Percentiles rank a stretch among this genome's conserved stretches.
Conservation (phyloP, 768 basidiomycete genomes). For the Lactarius sp. region DNA sequence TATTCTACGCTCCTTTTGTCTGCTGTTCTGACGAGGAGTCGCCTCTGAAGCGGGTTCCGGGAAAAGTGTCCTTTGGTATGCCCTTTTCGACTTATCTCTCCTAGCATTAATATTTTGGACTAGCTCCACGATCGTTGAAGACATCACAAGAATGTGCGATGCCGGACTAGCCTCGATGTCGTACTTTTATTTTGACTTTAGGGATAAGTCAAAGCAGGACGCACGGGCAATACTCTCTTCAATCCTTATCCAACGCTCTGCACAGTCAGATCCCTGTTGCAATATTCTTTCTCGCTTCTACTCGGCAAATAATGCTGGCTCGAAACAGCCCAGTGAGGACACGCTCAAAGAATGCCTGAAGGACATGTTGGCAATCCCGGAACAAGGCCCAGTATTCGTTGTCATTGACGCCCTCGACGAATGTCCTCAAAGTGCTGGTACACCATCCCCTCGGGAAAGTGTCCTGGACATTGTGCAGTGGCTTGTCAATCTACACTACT, state of each 20-base stretch:
- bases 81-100: too few species aligned
- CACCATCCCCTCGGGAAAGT: too few species aligned
- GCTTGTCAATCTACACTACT: too few species aligned
- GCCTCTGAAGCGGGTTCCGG: background rate
- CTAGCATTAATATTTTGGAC: too few species aligned
- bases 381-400: too few species aligned
- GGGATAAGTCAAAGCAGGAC: background rate
- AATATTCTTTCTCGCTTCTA: background rate
- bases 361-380: too few species aligned
- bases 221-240: background rate
- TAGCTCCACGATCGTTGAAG: background rate
- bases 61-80: background rate
- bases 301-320: background rate
- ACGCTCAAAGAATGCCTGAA: too few species aligned
- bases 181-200: background rate
- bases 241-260: background rate
- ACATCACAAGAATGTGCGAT: background rate
- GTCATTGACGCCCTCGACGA: too few species aligned
- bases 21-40: background rate
- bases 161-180: background rate
- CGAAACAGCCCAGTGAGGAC: too few species aligned
- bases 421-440: too few species aligned
- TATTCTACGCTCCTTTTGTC: too few species aligned
- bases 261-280: background rate
- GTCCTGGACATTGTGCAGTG: too few species aligned